Percentiles rank a stretch among this genome's conserved stretches.
Evolutionary conservation across 768 basidiomycete genomes (phyloP).

Genomic region (Podaxis pistillaris): DNA sequence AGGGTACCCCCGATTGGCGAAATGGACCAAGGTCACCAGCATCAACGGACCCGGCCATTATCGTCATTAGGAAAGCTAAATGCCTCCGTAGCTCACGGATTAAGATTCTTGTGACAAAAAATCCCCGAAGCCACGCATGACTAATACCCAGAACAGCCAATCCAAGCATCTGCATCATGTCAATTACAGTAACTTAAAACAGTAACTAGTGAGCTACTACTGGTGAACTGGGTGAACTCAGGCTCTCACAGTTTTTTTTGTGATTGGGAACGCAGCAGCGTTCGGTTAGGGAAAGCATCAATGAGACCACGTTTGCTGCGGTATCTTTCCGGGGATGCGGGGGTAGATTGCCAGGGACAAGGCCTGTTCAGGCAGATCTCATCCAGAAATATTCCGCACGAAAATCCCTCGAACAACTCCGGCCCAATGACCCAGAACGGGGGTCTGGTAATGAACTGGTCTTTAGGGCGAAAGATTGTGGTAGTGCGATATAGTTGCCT

Average conservation of each 20-base stretch:
- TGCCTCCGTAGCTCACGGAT: conserved; percentile 1
- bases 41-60: not conserved
- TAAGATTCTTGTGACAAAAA: not conserved
- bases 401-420: not conserved
- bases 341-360: not conserved
- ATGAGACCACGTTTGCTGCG: not conserved
- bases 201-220: not conserved
- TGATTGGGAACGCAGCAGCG: not conserved
- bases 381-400: not conserved
- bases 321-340: not conserved
- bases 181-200: not conserved
- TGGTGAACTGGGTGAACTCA: not conserved
- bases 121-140: too few species aligned
- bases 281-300: not conserved
- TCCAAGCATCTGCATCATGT: not conserved
- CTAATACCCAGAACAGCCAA: not conserved
- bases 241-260: not conserved
- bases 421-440: not conserved
- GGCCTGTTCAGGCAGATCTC: not conserved
- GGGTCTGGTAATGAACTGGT: not conserved
- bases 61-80: not conserved
- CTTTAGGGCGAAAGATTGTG: not conserved
- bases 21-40: conserved; percentile 3
- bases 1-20: not conserved
- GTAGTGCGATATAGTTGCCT: not conserved